Conservation (phyloP, 208 protist genomes). For the Leishmania tropica region DNA sequence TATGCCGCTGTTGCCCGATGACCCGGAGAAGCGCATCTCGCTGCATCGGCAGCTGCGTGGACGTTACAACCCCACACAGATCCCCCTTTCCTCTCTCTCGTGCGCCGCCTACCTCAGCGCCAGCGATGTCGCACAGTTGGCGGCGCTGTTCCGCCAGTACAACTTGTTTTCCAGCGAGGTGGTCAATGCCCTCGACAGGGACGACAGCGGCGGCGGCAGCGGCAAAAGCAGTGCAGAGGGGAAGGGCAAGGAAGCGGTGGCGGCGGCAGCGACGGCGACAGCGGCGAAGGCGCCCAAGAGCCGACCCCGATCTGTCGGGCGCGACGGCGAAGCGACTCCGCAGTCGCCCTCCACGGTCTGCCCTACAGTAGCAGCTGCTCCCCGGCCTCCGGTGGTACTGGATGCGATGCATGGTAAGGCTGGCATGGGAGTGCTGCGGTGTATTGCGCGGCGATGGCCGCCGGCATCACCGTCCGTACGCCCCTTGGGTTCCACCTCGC, state of each 20-base stretch:
- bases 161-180: slow-evolving; percentile 41
- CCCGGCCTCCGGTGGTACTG: background rate
- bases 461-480: background rate
- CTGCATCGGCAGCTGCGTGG: slow-evolving; percentile 64
- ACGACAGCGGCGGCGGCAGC: background rate
- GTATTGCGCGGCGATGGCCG: background rate
- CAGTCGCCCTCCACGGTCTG: background rate
- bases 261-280: background rate
- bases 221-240: background rate
- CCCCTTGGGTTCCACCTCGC: background rate
- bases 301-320: background rate
- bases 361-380: background rate
- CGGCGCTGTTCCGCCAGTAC: slow-evolving; percentile 44
- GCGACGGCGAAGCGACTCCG: background rate
- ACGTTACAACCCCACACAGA: slow-evolving; percentile 78
- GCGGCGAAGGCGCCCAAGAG: background rate
- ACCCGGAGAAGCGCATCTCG: slow-evolving; percentile 37
- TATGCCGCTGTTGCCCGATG: slow-evolving; percentile 25
- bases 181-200: slow-evolving; percentile 6
- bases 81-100: slow-evolving; percentile 58
- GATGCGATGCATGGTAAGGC: slow-evolving; percentile 1
- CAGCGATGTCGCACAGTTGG: slow-evolving; percentile 51
- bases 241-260: background rate
- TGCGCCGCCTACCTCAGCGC: slow-evolving; percentile 59
- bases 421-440: slow-evolving; percentile 9